Conservation (phyloP, 257 asterid species). For the Primulina eburnea region DNA sequence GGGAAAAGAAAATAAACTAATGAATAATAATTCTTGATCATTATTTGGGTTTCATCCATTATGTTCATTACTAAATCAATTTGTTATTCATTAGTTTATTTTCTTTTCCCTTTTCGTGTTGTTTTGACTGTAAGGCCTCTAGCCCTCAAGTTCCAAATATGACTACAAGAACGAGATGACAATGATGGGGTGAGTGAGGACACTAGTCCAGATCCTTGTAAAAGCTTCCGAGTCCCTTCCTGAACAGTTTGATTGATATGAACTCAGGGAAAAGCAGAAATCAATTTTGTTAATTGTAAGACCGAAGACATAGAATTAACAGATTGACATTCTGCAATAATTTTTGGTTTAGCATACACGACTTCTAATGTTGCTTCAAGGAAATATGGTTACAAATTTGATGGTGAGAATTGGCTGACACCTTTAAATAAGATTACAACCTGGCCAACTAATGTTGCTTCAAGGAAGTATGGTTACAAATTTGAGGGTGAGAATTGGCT, state of each 20-base stretch:
- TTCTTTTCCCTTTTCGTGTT: constrained; percentile 9
- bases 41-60: constrained; percentile 15
- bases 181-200: not conserved
- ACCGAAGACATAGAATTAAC: too few relatives aligned
- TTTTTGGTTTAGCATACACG: constrained; percentile 5
- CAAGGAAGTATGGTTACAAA: not conserved
- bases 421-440: constrained; percentile 3
- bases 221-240: not conserved
- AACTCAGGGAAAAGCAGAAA: constrained; percentile 2
- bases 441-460: constrained; percentile 17
- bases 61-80: not conserved
- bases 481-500: constrained; percentile 16
- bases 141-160: constrained; percentile 2
- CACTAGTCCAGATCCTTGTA: not conserved
- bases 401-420: constrained; percentile 16
- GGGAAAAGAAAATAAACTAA: too few relatives aligned
- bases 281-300: too few relatives aligned
- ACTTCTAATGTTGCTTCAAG: constrained; percentile 15
- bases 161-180: not conserved
- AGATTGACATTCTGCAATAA: constrained; percentile 1
- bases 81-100: constrained; percentile 1
- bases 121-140: constrained; percentile 16
- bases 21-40: not conserved
- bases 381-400: constrained; percentile 5
- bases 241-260: not conserved